Conservation (phyloP, 805 yeast genomes). For the Kregervanrija fluxuum region DNA sequence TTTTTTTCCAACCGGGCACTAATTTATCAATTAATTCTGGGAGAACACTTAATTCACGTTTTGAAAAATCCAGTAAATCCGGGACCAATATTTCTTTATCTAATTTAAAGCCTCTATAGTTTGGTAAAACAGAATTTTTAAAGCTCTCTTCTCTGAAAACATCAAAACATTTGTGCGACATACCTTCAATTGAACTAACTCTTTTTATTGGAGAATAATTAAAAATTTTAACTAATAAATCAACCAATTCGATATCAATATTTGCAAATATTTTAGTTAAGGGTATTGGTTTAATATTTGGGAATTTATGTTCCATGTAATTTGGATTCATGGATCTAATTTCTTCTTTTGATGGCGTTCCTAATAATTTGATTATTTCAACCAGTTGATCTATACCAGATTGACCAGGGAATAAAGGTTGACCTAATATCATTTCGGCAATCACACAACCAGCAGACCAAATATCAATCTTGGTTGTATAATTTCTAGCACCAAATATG, state of each 20-base stretch:
- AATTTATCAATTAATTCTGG: slow-evolving; percentile 33
- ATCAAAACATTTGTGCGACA: slow-evolving; percentile 48
- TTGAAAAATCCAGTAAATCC: slow-evolving; percentile 43
- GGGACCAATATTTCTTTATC: slow-evolving; percentile 33
- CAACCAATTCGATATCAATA: slow-evolving; percentile 45
- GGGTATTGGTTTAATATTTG: slow-evolving; percentile 74
- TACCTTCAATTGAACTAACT: slow-evolving; percentile 48
- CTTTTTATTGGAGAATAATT: slow-evolving; percentile 66
- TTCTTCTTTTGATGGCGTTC: slow-evolving; percentile 91
- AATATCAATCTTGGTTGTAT: slow-evolving; percentile 92
- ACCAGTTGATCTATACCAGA: slow-evolving; percentile 96
- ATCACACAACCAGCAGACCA: slow-evolving; percentile 99
- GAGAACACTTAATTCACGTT: slow-evolving; percentile 41
- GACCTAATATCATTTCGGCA: slow-evolving; percentile 94
- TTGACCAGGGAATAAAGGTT: slow-evolving; percentile 96
- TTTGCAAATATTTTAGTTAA: slow-evolving; percentile 58
- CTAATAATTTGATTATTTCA: slow-evolving; percentile 90
- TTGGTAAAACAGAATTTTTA: slow-evolving; percentile 18
- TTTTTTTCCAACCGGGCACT: slow-evolving; percentile 35
- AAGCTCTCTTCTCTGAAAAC: slow-evolving; percentile 34
- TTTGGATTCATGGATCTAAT: slow-evolving; percentile 93
- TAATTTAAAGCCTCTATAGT: slow-evolving; percentile 35
- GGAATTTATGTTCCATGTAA: slow-evolving; percentile 95
- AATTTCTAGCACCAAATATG: slow-evolving; percentile 94
- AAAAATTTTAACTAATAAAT: slow-evolving; percentile 47